Base-by-base conservation (phyloP, 176 grass and related monocot genomes). In the Rhipidocladum racemiflorum region DNA sequence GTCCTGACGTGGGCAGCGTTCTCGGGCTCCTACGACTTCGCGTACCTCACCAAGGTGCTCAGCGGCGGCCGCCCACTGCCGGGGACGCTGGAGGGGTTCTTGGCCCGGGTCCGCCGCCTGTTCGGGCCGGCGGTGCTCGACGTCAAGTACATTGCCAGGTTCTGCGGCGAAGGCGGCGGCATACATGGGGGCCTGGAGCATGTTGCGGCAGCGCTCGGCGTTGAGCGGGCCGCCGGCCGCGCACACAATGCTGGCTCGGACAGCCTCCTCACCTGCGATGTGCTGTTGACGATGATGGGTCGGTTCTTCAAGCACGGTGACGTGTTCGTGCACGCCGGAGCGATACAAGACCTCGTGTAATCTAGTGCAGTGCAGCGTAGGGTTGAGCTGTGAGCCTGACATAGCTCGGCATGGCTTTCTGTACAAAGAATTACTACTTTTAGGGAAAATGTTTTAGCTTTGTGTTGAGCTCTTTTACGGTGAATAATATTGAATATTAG, bases 21-120 rank as follows among this genome's bases (percentile, higher is more conserved):
- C 77, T 61, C 76, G 0, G 87, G 87, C 15, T 16, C 77, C 43
- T 89, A 89, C 77, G 87, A 89, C 87, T 89, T 85, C 70, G 87
- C 63, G 0, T 89, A 85, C 77, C 82, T 89, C 2, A 54, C 65
- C 82, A 89, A 54, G 87, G 10, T 75, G 82, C 70, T 89, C 43
- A 12, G 2, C 63, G 43, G 34, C 15, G 54, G 63, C 15, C 0
- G 12, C 3, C 25, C 18, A 15, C 54, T 89, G 63, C 87, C 87
- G 70, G 24, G 16, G 5, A 85, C 55, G 24, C 62, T 85, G 18
- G 63, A 89, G 3, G 70, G 21, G 43, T 89, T 89, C 82, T 4
- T 51, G 20, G 72, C 4, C 13, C 62, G 16, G 4, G 70, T 89
- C 9, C 9, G 0, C 10, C 0, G 0, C 2, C 34, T 89, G 3